Evolutionary conservation across 2,329 filamentous ascomycete species (phyloP).

Genomic region (Phialemonium atrogriseum): DNA sequence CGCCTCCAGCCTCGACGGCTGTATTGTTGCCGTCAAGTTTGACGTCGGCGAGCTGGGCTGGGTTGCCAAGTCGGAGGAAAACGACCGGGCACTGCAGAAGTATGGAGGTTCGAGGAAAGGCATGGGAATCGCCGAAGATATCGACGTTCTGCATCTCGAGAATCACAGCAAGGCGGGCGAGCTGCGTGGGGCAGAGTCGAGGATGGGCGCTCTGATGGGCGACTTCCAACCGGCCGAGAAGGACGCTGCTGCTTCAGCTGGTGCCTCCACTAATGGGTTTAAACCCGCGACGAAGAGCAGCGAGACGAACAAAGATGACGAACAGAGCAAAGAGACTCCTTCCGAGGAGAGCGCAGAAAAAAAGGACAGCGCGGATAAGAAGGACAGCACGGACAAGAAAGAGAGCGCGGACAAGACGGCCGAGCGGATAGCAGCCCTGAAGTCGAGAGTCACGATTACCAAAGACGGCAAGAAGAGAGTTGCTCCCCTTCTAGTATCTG

Average conservation of each 20-base stretch:
- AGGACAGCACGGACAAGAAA: constrained; percentile 27
- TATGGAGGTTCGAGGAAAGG: constrained; percentile 83
- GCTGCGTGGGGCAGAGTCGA: constrained; percentile 78
- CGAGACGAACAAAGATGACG: constrained; percentile 29
- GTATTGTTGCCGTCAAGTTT: constrained; percentile 75
- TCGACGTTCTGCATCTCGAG: constrained; percentile 79
- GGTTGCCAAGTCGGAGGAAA: constrained; percentile 78
- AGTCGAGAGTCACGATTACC: constrained; percentile 86
- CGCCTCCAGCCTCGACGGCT: constrained; percentile 80
- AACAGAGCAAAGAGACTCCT: constrained; percentile 21
- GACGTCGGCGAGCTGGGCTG: constrained; percentile 83
- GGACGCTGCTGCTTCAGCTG: constrained; percentile 31
- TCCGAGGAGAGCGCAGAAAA: constrained; percentile 18
- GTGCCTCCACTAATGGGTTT: constrained; percentile 38
- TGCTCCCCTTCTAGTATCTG: constrained; percentile 82
- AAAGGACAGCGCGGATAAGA: constrained; percentile 20
- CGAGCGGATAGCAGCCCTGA: constrained; percentile 54
- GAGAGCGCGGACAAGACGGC: constrained; percentile 45
- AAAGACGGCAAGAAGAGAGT: constrained; percentile 98
- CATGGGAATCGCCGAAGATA: constrained; percentile 86
- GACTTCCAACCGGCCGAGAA: constrained; percentile 55
- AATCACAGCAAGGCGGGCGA: constrained; percentile 90
- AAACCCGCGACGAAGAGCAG: constrained; percentile 33
- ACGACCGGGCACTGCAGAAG: constrained; percentile 85
- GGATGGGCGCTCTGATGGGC: constrained; percentile 98